Evolutionary conservation across 345 rosid genomes (phyloP).

Genomic region (Moricandia moricandioides): DNA sequence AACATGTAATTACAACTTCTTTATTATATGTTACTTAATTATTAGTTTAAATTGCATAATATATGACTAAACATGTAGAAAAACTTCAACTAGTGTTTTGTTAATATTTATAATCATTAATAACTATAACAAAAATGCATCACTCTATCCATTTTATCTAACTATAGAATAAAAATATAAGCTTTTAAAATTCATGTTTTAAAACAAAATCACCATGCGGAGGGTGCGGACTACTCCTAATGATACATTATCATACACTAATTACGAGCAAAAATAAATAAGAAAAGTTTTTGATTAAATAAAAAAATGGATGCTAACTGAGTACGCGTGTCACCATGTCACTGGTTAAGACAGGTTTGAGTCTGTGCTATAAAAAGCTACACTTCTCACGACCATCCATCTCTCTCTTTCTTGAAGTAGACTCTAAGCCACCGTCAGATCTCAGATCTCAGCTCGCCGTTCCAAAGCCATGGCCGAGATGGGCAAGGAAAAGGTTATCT

Average conservation of each 20-base stretch:
- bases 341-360: constrained; percentile 17
- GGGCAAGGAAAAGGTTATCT: constrained; percentile 39
- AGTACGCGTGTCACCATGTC: neutral
- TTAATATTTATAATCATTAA: too few species aligned
- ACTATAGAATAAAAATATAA: too few species aligned
- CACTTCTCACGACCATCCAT: constrained; percentile 28
- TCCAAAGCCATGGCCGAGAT: constrained; percentile 40
- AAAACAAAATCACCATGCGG: too few species aligned
- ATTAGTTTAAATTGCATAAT: too few species aligned
- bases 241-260: neutral
- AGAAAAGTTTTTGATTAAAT: constrained; percentile 26
- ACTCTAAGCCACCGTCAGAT: constrained; percentile 33
- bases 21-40: too few species aligned
- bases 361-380: constrained; percentile 28
- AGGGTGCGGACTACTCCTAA: too few species aligned
- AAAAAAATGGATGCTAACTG: constrained; percentile 18
- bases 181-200: too few species aligned
- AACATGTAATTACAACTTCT: too few species aligned
- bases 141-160: too few species aligned
- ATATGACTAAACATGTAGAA: too few species aligned
- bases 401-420: constrained; percentile 33
- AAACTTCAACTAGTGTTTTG: too few species aligned
- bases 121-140: too few species aligned
- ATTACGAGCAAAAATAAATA: neutral
- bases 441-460: constrained; percentile 21